A percentile compares a stretch with the other conserved stretches of the same genome.
Conservation (phyloP, 495 filamentous ascomycete genomes). For the Paragyromitra xinjiangensis region DNA sequence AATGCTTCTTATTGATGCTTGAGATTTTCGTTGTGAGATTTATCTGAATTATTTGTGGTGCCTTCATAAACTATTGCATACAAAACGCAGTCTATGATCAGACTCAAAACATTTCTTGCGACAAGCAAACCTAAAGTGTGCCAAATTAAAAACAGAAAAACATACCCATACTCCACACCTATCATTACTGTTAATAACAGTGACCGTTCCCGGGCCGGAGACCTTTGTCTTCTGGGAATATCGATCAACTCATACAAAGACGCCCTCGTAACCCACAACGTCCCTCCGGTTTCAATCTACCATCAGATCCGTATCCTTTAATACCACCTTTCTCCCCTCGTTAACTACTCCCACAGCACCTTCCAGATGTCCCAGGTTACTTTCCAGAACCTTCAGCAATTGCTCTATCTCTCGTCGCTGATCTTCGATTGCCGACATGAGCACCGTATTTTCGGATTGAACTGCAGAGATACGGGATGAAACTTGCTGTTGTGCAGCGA, state of each 20-base stretch:
- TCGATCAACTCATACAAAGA: slow-evolving; percentile 25
- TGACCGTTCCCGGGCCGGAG: background rate
- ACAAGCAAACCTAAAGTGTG: slow-evolving; percentile 11
- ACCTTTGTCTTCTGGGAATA: background rate
- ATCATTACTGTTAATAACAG: slow-evolving; percentile 9
- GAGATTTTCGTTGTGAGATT: background rate
- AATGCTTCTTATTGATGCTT: background rate
- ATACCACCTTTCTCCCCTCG: slow-evolving; percentile 41
- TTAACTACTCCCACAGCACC: slow-evolving; percentile 47
- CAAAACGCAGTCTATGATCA: slow-evolving; percentile 1
- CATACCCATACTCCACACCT: slow-evolving; percentile 4
- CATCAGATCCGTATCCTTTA: slow-evolving; percentile 35
- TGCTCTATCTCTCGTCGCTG: slow-evolving; percentile 52
- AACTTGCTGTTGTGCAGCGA: slow-evolving; percentile 41
- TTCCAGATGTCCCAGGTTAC: slow-evolving; percentile 41
- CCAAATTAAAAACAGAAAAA: slow-evolving; percentile 23
- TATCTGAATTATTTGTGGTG: background rate
- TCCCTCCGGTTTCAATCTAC: slow-evolving; percentile 4
- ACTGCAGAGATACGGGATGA: slow-evolving; percentile 29
- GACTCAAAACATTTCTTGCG: background rate
- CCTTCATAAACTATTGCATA: slow-evolving; percentile 31
- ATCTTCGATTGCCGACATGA: slow-evolving; percentile 50
- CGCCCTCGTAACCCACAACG: background rate
- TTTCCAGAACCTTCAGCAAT: slow-evolving; percentile 41
- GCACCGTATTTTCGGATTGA: slow-evolving; percentile 37